Evolutionary conservation across 2,329 filamentous ascomycete species (phyloP).

Genomic region (Fusarium clavum): DNA sequence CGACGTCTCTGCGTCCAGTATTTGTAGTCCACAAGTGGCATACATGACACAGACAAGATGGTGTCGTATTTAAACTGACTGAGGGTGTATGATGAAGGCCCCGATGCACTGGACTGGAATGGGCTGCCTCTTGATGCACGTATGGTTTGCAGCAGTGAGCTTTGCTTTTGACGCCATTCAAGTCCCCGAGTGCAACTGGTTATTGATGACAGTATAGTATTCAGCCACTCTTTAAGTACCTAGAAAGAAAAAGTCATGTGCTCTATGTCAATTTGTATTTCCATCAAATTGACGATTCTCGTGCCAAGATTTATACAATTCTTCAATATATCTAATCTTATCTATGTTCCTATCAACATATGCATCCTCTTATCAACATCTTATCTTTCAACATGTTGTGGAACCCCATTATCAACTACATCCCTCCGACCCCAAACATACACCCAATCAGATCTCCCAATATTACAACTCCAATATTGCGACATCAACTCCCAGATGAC

Average conservation of each 20-base stretch:
- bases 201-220: fast-evolving
- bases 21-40: too few species aligned
- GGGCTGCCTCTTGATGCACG: background rate
- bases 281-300: fast-evolving
- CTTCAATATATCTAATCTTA: background rate
- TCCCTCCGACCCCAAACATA: background rate
- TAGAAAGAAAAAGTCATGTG: background rate
- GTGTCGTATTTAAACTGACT: conserved; percentile 9
- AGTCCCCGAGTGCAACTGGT: fast-evolving
- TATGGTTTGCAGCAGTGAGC: background rate
- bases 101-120: background rate
- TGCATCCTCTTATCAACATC: background rate
- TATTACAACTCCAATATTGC: background rate
- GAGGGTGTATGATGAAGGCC: conserved; percentile 4
- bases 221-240: background rate
- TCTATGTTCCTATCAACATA: too few species aligned
- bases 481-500: background rate
- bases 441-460: conserved; percentile 1
- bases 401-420: background rate
- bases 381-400: conserved; percentile 10
- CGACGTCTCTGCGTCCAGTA: background rate
- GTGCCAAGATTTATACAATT: background rate
- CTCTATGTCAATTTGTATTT: background rate
- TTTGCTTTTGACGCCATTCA: background rate
- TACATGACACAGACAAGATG: background rate